phyloP scores from a whole-genome alignment of 2,329 filamentous ascomycete genomes.

The Rutstroemia sydowiana region DNA sequence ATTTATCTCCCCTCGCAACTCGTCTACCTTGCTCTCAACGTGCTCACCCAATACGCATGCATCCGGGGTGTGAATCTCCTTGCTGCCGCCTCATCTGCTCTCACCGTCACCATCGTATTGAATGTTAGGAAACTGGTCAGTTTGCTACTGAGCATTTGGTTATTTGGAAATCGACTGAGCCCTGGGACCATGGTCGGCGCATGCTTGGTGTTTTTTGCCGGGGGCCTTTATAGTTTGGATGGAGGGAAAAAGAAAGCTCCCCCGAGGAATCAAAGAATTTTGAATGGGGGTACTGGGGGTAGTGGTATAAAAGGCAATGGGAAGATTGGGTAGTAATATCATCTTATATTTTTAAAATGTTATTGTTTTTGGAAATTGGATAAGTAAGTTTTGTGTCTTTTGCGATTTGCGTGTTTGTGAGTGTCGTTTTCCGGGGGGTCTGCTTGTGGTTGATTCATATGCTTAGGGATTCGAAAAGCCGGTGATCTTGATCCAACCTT shows the following conservation, averaged over 20 bases:
- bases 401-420: background rate
- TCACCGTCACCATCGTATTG: slow-evolving; percentile 93
- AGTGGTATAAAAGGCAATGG: background rate
- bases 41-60: slow-evolving; percentile 86
- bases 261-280: background rate
- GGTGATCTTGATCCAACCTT: too few species aligned
- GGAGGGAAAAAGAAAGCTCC: slow-evolving; percentile 12
- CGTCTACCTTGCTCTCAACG: slow-evolving; percentile 65
- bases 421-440: too few species aligned
- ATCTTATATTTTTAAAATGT: slow-evolving; percentile 1
- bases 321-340: slow-evolving; percentile 5
- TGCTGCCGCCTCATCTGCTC: slow-evolving; percentile 76
- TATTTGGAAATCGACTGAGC: slow-evolving; percentile 82
- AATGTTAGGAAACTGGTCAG: slow-evolving; percentile 94
- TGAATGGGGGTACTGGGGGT: background rate
- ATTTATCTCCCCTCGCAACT: slow-evolving; percentile 60
- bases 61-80: slow-evolving; percentile 95
- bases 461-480: too few species aligned
- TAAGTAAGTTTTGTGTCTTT: too few species aligned
- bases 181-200: slow-evolving; percentile 74
- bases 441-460: too few species aligned
- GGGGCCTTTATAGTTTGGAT: slow-evolving; percentile 85
- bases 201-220: slow-evolving; percentile 78
- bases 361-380: slow-evolving; percentile 19
- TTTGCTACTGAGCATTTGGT: slow-evolving; percentile 80